Evolutionary conservation across 208 protist species (phyloP).

Genomic region (Acanthamoeba lenticulata): DNA sequence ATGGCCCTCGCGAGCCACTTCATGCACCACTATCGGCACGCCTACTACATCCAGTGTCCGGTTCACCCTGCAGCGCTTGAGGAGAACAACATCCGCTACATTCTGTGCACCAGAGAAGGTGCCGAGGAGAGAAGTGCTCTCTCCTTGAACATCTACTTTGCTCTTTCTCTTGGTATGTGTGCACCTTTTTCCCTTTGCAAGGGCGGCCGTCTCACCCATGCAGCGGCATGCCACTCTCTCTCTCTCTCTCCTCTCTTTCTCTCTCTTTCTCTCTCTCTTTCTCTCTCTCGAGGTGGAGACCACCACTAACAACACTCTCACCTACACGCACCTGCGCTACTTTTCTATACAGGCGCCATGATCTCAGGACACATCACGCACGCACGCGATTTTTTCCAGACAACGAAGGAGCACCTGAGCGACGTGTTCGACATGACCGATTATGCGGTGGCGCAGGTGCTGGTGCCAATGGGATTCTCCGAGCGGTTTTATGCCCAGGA

Average conservation of each 20-base stretch:
- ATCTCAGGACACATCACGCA: conserved; percentile 28
- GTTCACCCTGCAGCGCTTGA: conserved; percentile 38
- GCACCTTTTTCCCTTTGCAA: background rate
- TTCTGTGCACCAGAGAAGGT: conserved; percentile 48
- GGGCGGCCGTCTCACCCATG: background rate
- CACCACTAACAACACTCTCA: too few relatives aligned
- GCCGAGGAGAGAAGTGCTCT: conserved; percentile 59
- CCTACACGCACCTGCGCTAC: too few relatives aligned
- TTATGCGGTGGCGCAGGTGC: conserved; percentile 54
- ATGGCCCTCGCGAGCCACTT: conserved; percentile 1
- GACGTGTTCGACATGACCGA: conserved; percentile 53
- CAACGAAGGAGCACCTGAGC: conserved; percentile 25
- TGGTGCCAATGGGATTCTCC: conserved; percentile 36
- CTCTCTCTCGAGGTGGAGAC: too few relatives aligned
- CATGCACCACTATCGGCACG: conserved; percentile 7
- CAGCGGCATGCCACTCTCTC: background rate
- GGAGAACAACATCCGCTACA: conserved; percentile 56
- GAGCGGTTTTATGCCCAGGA: conserved; percentile 11
- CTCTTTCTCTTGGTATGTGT: background rate
- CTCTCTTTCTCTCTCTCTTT: too few relatives aligned
- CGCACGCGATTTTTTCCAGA: conserved; percentile 1
- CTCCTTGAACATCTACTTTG: conserved; percentile 46
- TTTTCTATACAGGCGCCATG: background rate
- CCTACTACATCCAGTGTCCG: conserved; percentile 33
- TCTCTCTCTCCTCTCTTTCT: too few relatives aligned